Evolutionary conservation across 371 early-diverging fungal species (phyloP).

Genomic region (Mortierella sp.): DNA sequence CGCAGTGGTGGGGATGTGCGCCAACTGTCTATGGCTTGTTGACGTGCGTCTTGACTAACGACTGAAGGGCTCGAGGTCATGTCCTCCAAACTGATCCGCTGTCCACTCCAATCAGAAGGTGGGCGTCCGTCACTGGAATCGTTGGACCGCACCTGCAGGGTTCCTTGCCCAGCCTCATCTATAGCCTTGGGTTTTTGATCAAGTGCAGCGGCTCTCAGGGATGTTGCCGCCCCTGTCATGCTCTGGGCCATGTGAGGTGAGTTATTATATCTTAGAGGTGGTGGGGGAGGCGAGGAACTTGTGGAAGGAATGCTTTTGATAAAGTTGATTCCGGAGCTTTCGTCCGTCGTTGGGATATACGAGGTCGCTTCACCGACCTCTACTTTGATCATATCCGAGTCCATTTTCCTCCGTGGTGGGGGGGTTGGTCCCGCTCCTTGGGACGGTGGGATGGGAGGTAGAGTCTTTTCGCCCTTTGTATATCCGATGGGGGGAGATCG

Average conservation of each 20-base stretch:
- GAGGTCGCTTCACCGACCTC: constrained; percentile 44
- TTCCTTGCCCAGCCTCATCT: neutral
- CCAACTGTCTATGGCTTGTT: constrained; percentile 51
- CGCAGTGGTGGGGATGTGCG: constrained; percentile 37
- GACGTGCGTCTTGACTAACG: constrained; percentile 13
- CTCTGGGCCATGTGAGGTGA: constrained; percentile 12
- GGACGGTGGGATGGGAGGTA: constrained; percentile 34
- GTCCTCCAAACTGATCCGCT: constrained; percentile 46
- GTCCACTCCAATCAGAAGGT: constrained; percentile 29
- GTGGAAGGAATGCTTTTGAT: constrained; percentile 30
- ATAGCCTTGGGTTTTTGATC: constrained; percentile 6
- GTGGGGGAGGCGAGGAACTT: constrained; percentile 2
- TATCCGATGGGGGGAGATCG: constrained; percentile 51
- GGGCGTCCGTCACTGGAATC: constrained; percentile 3
- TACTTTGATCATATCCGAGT: constrained; percentile 51
- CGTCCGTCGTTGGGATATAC: constrained; percentile 24
- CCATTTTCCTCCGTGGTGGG: constrained; percentile 4
- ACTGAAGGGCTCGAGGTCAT: constrained; percentile 23
- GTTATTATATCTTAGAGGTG: constrained; percentile 15
- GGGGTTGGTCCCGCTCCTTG: neutral
- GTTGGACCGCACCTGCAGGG: neutral
- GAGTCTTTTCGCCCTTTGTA: constrained; percentile 25
- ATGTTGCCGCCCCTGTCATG: constrained; percentile 31
- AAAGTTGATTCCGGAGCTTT: constrained; percentile 38
- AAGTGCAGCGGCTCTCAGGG: constrained; percentile 24